Conservation (phyloP, 345 rosid species). For the Rhizophora mangle region DNA sequence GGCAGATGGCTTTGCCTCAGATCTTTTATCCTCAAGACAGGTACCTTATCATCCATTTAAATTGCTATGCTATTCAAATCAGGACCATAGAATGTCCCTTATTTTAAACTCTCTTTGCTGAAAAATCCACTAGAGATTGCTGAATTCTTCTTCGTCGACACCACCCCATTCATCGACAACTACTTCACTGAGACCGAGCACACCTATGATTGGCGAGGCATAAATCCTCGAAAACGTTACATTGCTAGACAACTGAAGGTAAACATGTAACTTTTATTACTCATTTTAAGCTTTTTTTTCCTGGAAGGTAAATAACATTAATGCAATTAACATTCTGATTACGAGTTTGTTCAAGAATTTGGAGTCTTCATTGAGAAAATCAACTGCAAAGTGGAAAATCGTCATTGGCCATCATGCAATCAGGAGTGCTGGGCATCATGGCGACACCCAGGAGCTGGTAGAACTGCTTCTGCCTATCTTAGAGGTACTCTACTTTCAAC, state of each 20-base stretch:
- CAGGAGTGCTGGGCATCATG: conserved; percentile 48
- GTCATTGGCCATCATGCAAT: conserved; percentile 56
- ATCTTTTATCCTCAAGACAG: conserved; percentile 27
- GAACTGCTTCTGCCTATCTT: conserved; percentile 41
- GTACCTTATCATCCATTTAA: not conserved
- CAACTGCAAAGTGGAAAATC: conserved; percentile 47
- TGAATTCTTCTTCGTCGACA: conserved; percentile 31
- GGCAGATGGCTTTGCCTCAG: conserved; percentile 33
- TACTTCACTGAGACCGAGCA: conserved; percentile 21
- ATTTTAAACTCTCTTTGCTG: not conserved
- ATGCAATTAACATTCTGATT: not conserved
- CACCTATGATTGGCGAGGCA: conserved; percentile 35
- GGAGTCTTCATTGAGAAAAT: conserved; percentile 34
- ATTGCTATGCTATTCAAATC: not conserved
- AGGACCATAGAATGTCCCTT: not conserved
- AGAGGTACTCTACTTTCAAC: conserved; percentile 25
- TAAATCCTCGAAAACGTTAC: conserved; percentile 24
- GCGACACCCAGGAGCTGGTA: conserved; percentile 37
- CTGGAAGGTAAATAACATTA: not conserved
- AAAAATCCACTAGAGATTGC: conserved; percentile 18
- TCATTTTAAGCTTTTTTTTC: not conserved
- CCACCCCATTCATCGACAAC: conserved; percentile 30
- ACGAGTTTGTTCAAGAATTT: conserved; percentile 26
- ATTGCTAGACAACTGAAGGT: conserved; percentile 27
- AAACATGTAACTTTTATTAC: not conserved